Evolutionary conservation across 2,329 filamentous ascomycete genomes (phyloP).

Genomic region (Pseudogymnoascus sp.): DNA sequence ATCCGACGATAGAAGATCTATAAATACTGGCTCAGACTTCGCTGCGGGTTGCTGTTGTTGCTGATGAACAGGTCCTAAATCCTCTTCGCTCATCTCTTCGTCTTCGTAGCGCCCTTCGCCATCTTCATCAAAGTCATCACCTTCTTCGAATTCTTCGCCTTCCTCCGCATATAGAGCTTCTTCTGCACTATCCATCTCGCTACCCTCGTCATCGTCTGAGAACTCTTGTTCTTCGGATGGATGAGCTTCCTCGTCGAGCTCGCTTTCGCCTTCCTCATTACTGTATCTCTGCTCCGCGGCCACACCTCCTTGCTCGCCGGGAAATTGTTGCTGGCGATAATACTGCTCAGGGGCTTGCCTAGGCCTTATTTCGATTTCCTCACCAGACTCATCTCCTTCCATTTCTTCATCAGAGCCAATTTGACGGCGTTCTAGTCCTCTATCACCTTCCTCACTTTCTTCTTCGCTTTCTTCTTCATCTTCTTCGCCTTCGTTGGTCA

Average conservation of each 20-base stretch:
- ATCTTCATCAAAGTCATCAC: constrained; percentile 22
- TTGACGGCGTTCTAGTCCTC: neutral
- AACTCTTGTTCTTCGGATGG: neutral
- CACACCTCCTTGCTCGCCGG: neutral
- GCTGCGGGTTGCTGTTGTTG: constrained; percentile 1
- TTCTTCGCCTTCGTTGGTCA: constrained; percentile 24
- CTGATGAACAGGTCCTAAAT: neutral
- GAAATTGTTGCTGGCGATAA: neutral
- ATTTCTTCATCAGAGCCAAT: neutral
- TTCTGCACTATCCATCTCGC: neutral
- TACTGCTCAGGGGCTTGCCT: neutral
- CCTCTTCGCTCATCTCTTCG: constrained; percentile 21
- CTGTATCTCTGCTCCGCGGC: neutral
- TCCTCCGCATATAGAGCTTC: neutral
- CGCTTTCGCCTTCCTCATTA: neutral
- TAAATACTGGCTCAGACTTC: constrained; percentile 22
- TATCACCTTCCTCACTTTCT: constrained; percentile 1
- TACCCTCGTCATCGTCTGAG: neutral
- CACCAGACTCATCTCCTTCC: constrained; percentile 12
- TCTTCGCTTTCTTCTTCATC: constrained; percentile 28
- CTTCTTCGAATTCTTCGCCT: constrained; percentile 13
- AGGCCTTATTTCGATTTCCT: neutral
- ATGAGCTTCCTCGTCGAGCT: neutral
- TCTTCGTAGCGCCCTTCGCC: constrained; percentile 26
- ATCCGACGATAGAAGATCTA: constrained; percentile 30